phyloP scores from a whole-genome alignment of 1,284 basidiomycete genomes.

The Cutaneotrichosporon cyanovorans region DNA sequence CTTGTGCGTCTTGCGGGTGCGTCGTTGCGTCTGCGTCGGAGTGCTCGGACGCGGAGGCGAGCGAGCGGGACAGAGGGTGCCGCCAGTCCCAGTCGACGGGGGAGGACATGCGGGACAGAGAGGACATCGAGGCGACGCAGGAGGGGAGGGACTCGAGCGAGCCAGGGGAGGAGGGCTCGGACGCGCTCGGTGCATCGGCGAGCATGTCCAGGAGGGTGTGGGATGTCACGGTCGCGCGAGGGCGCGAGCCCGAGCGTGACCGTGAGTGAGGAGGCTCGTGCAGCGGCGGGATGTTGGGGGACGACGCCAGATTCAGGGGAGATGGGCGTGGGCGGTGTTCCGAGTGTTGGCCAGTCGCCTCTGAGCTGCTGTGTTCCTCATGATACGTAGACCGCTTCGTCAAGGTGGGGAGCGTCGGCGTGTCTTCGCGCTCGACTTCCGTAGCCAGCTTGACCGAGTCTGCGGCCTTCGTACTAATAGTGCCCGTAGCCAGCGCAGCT shows the following conservation, averaged over 20 bases:
- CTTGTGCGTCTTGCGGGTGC: neutral
- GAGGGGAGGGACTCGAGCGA: constrained; percentile 21
- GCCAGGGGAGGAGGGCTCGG: constrained; percentile 29
- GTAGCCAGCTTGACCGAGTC: too few species aligned
- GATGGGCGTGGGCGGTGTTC: neutral
- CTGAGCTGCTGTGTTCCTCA: too few species aligned
- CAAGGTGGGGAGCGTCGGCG: too few species aligned
- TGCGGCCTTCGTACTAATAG: too few species aligned
- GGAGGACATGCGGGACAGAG: constrained; percentile 24
- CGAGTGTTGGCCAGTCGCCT: too few species aligned
- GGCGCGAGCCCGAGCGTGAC: neutral
- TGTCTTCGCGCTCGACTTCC: too few species aligned
- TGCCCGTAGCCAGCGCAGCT: too few species aligned
- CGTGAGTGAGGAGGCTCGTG: neutral
- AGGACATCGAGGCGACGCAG: constrained; percentile 26
- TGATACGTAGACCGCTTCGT: too few species aligned
- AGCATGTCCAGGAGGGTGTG: constrained; percentile 17
- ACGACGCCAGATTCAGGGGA: neutral
- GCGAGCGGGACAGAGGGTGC: constrained; percentile 1
- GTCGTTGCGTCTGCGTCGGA: neutral
- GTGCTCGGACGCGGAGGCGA: constrained; percentile 2
- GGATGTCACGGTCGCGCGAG: neutral
- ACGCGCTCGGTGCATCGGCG: constrained; percentile 14
- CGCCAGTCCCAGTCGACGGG: constrained; percentile 14
- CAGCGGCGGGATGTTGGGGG: neutral